Base-by-base conservation (phyloP, 169 alveolate species). In the Blepharisma undulans region DNA sequence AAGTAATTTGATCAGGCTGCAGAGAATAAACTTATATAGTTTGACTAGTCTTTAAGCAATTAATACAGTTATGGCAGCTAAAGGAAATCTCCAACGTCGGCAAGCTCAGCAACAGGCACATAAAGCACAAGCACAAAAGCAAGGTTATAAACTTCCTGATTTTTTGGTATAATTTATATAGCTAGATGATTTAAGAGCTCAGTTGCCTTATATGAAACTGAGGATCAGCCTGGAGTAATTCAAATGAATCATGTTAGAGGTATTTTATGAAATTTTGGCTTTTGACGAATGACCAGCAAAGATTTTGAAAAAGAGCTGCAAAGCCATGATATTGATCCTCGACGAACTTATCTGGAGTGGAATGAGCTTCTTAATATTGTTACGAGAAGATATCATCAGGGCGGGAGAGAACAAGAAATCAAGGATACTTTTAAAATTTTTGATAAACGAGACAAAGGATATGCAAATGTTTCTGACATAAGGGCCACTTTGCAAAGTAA, bases 381-480 rank as follows among this genome's bases (percentile, higher is more conserved):
- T n/a, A 86, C 84, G 5, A 16, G 66, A 5, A 61, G 91, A 7
- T 86, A 72, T 27, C 32, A 60, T 19, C 22, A 33, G 12, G 84
- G 91, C 1, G 91, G 91, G 2, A 19, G 59, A 27, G 91, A 86
- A 6, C 84, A 86, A 36, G 91, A 86, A 86, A 86, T 86, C 27
- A 72, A 86, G 29, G 91, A 86, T 25, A 86, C 91, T 60, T 86
- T 86, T 72, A 86, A 72, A 72, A 86, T 72, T 72, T 86, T 86
- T 86, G 91, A 86, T 27, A 86, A 32, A 72, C 61, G 84, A 86
- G 91, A 86, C 7, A 60, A 25, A 36, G 91, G 91, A 29, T 29
- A 60, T 4, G 34, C 84, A 4, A 72, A 25, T 21, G 61, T 86
- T 0, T 22, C 61, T 86, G 91, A 86, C 14, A 86, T 86, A 12